Evolutionary conservation across 139 green algal species (phyloP).

Genomic region (Picochlorum sp.): DNA sequence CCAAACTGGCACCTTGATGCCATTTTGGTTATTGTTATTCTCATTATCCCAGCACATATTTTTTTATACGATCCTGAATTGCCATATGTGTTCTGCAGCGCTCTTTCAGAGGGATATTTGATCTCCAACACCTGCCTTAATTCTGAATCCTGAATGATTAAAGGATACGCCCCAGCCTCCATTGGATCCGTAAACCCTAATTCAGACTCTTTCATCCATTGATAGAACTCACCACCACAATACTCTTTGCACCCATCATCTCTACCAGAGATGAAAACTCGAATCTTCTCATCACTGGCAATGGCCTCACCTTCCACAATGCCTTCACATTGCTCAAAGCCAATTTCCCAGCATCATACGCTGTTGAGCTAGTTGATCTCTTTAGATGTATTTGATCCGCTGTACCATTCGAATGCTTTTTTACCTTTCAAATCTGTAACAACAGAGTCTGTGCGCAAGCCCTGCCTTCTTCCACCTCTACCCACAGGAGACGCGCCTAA

Average conservation of each 20-base stretch:
- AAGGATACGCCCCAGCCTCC: constrained; percentile 21
- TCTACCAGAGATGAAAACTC: constrained; percentile 24
- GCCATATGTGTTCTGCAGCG: background rate
- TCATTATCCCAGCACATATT: no score
- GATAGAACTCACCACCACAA: constrained; percentile 26
- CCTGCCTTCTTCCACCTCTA: no score
- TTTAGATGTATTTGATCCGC: no score
- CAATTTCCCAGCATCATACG: background rate
- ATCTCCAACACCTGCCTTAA: constrained; percentile 32
- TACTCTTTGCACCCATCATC: constrained; percentile 20
- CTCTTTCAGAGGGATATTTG: background rate
- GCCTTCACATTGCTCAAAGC: constrained; percentile 9
- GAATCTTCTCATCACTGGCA: constrained; percentile 33
- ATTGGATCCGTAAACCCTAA: constrained; percentile 17
- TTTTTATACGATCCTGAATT: background rate
- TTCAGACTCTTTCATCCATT: constrained; percentile 26
- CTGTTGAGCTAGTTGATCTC: no score
- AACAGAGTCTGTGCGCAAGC: no score
- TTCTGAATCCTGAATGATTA: constrained; percentile 33
- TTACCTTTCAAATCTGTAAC: no score
- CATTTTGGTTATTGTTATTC: background rate
- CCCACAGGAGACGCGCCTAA: no score
- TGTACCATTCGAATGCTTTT: no score
- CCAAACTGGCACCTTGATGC: constrained; percentile 20
- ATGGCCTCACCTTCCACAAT: constrained; percentile 26